phyloP scores from a whole-genome alignment of 148 eudicot genomes.

The Fagopyrum tataricum region DNA sequence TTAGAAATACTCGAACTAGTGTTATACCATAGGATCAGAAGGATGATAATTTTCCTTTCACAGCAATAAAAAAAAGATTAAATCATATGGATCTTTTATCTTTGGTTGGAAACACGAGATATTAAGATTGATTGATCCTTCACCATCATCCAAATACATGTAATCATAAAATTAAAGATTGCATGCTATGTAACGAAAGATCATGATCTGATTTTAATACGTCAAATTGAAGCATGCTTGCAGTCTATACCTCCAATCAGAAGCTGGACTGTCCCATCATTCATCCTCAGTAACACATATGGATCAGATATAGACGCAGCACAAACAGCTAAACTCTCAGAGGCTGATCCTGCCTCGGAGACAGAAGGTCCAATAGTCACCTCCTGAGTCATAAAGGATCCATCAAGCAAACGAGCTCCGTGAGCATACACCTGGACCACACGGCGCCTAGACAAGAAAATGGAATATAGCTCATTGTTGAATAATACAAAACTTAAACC shows the following conservation, averaged over 20 bases:
- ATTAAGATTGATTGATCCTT: background rate
- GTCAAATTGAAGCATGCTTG: constrained; percentile 2
- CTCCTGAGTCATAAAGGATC: constrained; percentile 90
- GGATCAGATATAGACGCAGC: constrained; percentile 96
- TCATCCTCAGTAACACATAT: constrained; percentile 80
- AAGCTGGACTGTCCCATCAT: constrained; percentile 80
- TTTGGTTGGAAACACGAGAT: background rate
- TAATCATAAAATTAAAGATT: background rate
- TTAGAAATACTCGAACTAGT: background rate
- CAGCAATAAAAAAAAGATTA: background rate
- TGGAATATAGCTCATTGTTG: background rate
- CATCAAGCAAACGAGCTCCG: constrained; percentile 96
- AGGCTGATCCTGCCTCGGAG: constrained; percentile 51
- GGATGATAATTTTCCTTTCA: background rate
- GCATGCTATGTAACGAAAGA: background rate
- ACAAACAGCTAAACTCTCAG: constrained; percentile 54
- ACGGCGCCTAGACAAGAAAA: constrained; percentile 51
- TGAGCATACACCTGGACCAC: constrained; percentile 85
- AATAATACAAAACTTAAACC: background rate
- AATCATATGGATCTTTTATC: background rate
- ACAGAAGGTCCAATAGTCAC: constrained; percentile 50
- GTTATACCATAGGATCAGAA: background rate
- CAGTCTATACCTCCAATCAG: constrained; percentile 81
- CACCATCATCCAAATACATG: background rate
- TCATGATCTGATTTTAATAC: background rate